phyloP scores from a whole-genome alignment of 306 rosid genomes.

The Pueraria montana region DNA sequence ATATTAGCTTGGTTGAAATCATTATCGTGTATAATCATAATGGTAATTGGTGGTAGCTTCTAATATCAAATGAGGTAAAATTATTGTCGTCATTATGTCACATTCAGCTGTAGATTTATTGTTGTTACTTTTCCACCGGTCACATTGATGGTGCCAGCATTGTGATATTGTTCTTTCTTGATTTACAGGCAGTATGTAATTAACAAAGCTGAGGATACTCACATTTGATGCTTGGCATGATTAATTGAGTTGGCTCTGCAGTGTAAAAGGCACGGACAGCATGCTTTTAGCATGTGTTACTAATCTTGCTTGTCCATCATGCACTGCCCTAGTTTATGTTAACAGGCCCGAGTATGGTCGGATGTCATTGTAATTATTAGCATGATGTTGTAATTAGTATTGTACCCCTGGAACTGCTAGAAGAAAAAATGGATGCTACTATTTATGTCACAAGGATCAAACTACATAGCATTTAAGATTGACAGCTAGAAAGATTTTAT shows the following conservation, averaged over 20 bases:
- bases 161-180: slow-evolving; percentile 47
- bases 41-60: slow-evolving; percentile 29
- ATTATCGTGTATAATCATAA: neutral
- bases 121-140: slow-evolving; percentile 40
- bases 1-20: slow-evolving; percentile 20
- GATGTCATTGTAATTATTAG: slow-evolving; percentile 48
- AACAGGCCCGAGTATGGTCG: slow-evolving; percentile 40
- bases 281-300: slow-evolving; percentile 37
- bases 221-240: slow-evolving; percentile 40
- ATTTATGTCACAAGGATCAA: slow-evolving; percentile 37
- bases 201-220: slow-evolving; percentile 50
- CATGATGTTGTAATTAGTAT: slow-evolving; percentile 46
- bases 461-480: slow-evolving; percentile 25
- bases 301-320: slow-evolving; percentile 41
- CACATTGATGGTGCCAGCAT: slow-evolving; percentile 2
- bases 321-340: slow-evolving; percentile 41
- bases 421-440: slow-evolving; percentile 27
- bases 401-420: slow-evolving; percentile 38
- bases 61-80: slow-evolving; percentile 35
- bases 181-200: slow-evolving; percentile 75
- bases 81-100: neutral
- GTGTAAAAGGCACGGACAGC: slow-evolving; percentile 46
- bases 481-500: slow-evolving; percentile 13
- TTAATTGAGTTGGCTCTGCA: slow-evolving; percentile 38
- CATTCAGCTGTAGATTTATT: slow-evolving; percentile 44